Evolutionary conservation across 305 asterid genomes (phyloP).

Genomic region (Andrographis paniculata): DNA sequence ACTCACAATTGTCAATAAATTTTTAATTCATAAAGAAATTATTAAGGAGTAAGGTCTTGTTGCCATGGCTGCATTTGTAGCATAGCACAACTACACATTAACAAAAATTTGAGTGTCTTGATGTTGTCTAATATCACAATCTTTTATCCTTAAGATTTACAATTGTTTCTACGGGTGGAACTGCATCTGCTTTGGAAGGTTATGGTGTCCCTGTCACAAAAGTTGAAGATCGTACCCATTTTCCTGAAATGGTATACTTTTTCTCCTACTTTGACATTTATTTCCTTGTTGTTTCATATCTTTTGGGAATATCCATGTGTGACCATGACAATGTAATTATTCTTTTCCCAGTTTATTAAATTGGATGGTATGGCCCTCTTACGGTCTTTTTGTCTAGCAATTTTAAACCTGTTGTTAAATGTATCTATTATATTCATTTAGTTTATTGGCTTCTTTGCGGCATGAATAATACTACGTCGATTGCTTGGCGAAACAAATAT

Average conservation of each 20-base stretch:
- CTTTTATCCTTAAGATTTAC: conserved; percentile 41
- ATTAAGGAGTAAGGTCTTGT: neutral
- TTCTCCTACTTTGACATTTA: conserved; percentile 7
- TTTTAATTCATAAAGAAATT: neutral
- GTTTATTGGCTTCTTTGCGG: neutral
- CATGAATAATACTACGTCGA: no score
- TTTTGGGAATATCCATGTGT: neutral
- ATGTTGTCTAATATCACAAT: conserved; percentile 11
- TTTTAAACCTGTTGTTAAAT: conserved; percentile 6
- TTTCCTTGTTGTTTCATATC: neutral
- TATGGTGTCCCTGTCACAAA: conserved; percentile 77
- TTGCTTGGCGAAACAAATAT: neutral
- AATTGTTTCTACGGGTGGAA: conserved; percentile 96
- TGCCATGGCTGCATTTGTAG: no score
- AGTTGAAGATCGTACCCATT: conserved; percentile 85
- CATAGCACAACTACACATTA: neutral
- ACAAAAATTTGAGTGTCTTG: neutral
- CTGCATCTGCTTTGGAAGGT: conserved; percentile 67
- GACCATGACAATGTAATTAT: no score
- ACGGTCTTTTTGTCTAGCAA: conserved; percentile 2
- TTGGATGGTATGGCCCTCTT: conserved; percentile 1
- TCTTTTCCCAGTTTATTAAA: no score
- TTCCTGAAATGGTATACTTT: conserved; percentile 83
- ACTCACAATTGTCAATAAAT: neutral
- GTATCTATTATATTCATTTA: neutral